phyloP scores from a whole-genome alignment of 106 monocot species.

The Dendrobium chrysotoxum region DNA sequence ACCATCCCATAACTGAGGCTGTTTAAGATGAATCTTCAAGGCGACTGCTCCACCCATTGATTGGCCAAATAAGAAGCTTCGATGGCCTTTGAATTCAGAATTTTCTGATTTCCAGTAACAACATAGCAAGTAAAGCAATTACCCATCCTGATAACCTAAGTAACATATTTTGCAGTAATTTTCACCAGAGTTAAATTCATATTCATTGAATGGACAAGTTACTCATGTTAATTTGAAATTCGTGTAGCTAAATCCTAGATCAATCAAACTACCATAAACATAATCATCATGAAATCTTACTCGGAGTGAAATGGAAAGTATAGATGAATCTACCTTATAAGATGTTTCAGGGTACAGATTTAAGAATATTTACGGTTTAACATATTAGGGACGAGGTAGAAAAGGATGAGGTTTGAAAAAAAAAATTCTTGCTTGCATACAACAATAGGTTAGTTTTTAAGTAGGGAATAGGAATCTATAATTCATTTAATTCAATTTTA shows the following conservation, averaged over 20 bases:
- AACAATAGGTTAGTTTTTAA: too few relatives aligned
- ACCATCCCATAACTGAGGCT: constrained; percentile 57
- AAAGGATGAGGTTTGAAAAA: too few relatives aligned
- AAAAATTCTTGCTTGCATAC: too few relatives aligned
- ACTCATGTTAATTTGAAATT: background rate
- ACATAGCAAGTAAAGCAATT: background rate
- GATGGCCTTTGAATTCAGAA: constrained; percentile 36
- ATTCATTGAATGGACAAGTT: background rate
- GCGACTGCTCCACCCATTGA: constrained; percentile 89
- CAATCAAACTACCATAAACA: background rate
- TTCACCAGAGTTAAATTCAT: background rate
- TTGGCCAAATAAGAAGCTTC: constrained; percentile 65
- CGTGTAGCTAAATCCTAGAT: background rate
- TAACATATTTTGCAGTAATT: background rate
- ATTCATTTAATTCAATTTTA: too few relatives aligned
- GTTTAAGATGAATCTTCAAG: constrained; percentile 59
- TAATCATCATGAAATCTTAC: background rate
- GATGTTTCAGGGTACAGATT: too few relatives aligned
- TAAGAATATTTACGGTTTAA: too few relatives aligned
- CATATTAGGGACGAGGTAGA: too few relatives aligned
- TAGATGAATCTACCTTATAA: background rate
- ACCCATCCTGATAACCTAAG: background rate
- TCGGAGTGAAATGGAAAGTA: background rate
- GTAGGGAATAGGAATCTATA: too few relatives aligned
- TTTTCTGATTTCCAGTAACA: constrained; percentile 27